Evolutionary conservation across 345 rosid species (phyloP).

Genomic region (Brassica juncea): DNA sequence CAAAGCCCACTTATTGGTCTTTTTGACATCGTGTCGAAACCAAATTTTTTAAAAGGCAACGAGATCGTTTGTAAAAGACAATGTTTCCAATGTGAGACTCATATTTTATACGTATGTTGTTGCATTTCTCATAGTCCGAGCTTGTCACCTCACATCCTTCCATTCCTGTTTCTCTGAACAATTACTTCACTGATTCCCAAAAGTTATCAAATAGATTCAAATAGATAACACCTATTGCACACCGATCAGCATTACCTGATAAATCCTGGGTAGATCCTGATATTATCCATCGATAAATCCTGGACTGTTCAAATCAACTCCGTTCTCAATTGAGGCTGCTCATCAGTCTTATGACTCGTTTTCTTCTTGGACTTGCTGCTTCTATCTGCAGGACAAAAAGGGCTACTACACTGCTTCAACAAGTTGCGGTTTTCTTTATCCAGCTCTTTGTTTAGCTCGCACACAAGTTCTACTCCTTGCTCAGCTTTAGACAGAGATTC

Average conservation of each 20-base stretch:
- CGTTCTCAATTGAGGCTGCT: not conserved
- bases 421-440: slow-evolving; percentile 34
- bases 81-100: not conserved
- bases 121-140: slow-evolving; percentile 1
- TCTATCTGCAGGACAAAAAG: slow-evolving; percentile 12
- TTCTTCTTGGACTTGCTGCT: slow-evolving; percentile 28
- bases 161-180: slow-evolving; percentile 5
- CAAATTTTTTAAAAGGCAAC: not conserved
- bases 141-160: slow-evolving; percentile 20
- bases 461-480: slow-evolving; percentile 39
- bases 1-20: slow-evolving; percentile 29
- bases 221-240: not conserved
- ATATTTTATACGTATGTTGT: not conserved
- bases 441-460: slow-evolving; percentile 27
- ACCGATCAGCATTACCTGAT: not conserved
- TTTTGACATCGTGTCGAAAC: slow-evolving; percentile 6
- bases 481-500: slow-evolving; percentile 36
- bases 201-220: not conserved
- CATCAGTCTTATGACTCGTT: slow-evolving; percentile 30
- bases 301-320: slow-evolving; percentile 12
- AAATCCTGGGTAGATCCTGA: not conserved
- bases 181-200: not conserved
- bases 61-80: not conserved
- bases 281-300: not conserved
- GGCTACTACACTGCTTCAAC: slow-evolving; percentile 28